Evolutionary conservation across 805 yeast species (phyloP), one percentile per base, ranked within the genome.

Genomic region (Wickerhamiella azymoides): DNA sequence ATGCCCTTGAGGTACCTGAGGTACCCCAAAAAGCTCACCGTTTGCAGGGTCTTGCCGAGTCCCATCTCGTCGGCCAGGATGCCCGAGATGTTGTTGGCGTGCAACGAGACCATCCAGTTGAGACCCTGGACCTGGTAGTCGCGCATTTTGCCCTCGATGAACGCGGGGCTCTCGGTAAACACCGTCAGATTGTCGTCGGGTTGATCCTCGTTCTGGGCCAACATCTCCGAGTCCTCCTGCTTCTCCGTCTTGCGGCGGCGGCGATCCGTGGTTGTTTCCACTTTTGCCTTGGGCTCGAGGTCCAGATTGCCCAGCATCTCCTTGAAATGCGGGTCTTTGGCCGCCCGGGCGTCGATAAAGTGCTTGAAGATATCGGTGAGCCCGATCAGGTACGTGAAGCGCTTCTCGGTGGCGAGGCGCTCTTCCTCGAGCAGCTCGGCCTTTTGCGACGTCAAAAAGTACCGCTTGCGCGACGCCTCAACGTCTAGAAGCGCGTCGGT

Each of bases 41-140:
- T 89, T 64, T 89, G 98, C 47, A 92, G 67, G 5, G 98, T 89
- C 63, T 89, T 89, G 47, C 98, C 98, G 36, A 89, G 70, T 2
- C 98, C 98, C 98, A 92, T 89, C 62, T 89, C 98, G 64, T 89
- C 98, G 10, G 98, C 98, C 42, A 89, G 66, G 39, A 89, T 92
- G 17, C 98, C 98, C 9, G 94, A 81, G 38, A 89, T 71, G 54
- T 81, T 74, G 62, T 89, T 85, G 54, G 88, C 95, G 60, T 86
- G 84, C 30, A 89, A 64, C 0, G 93, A 77, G 16, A 89, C 80
- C 57, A 89, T 70, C 98, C 98, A 89, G 63, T 92, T 92, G 43
- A 89, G 71, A 43, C 98, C 98, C 59, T 86, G 96, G 26, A 89
- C 69, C 65, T 89, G 98, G 60, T 92, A 89, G 58, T 85, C 94